phyloP scores from a whole-genome alignment of 495 filamentous ascomycete species.

The Astrothelium macrocarpum region DNA sequence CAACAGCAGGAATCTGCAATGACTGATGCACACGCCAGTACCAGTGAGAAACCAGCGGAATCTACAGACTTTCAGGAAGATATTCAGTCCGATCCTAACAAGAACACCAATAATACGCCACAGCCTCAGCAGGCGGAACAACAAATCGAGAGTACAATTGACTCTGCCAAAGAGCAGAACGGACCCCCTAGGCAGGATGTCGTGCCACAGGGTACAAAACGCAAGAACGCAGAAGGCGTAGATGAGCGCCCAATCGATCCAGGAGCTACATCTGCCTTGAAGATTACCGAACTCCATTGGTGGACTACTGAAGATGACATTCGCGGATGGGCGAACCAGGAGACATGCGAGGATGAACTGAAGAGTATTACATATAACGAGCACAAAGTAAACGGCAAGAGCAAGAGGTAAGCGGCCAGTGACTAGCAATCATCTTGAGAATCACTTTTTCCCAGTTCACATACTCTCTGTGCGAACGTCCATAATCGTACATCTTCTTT shows the following conservation, averaged over 20 bases:
- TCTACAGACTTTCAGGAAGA: neutral
- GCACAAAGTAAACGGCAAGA: conserved; percentile 98
- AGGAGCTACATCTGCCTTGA: conserved; percentile 68
- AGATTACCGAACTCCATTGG: conserved; percentile 87
- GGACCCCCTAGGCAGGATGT: conserved; percentile 41
- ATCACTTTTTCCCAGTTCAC: neutral
- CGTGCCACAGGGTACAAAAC: conserved; percentile 34
- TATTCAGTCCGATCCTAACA: neutral
- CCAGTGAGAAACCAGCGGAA: neutral
- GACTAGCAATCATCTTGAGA: conserved; percentile 6
- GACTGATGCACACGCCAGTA: neutral
- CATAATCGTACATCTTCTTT: conserved; percentile 12
- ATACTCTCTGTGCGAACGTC: neutral
- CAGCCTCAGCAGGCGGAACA: conserved; percentile 34
- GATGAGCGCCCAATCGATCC: conserved; percentile 57
- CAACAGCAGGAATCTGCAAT: neutral
- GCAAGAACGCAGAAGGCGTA: conserved; percentile 25
- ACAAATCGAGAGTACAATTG: conserved; percentile 43
- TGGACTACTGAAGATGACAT: conserved; percentile 95
- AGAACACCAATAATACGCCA: conserved; percentile 1
- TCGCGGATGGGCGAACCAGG: conserved; percentile 70
- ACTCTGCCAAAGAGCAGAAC: conserved; percentile 32
- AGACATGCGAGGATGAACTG: conserved; percentile 57
- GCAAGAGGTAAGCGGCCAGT: conserved; percentile 66
- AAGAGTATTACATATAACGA: conserved; percentile 94